Conservation (phyloP, 805 yeast species). For the Spathaspora boniae region DNA sequence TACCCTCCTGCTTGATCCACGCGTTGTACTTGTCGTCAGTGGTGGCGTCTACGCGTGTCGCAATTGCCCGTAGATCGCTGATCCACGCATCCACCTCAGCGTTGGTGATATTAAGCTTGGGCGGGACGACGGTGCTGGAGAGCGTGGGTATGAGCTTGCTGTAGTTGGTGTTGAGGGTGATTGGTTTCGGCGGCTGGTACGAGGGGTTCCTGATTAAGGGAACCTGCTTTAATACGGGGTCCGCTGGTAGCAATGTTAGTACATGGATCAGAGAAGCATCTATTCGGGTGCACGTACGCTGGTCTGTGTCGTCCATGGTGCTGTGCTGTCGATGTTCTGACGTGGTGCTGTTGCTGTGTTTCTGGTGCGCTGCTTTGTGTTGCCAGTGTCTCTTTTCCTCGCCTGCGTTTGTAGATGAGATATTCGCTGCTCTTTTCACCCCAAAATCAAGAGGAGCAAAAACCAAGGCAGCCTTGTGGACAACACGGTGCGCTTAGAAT, state of each 20-base stretch:
- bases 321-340: too few relatives aligned
- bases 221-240: conserved; percentile 47
- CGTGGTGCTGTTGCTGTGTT: too few relatives aligned
- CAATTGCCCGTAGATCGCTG: conserved; percentile 17
- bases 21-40: conserved; percentile 14
- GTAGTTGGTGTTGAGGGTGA: conserved; percentile 50
- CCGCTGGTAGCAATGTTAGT: conserved; percentile 29
- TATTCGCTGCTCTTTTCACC: too few relatives aligned
- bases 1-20: conserved; percentile 31
- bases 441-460: too few relatives aligned
- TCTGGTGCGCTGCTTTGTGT: too few relatives aligned
- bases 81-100: conserved; percentile 28
- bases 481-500: too few relatives aligned
- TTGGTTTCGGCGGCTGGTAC: conserved; percentile 52
- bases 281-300: conserved; percentile 15
- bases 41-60: conserved; percentile 3
- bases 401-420: too few relatives aligned
- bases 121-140: conserved; percentile 33
- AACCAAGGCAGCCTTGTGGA: too few relatives aligned
- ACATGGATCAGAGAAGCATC: not conserved
- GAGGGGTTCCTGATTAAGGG: conserved; percentile 54
- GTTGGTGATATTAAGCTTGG: conserved; percentile 26
- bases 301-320: conserved; percentile 20
- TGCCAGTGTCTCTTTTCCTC: too few relatives aligned
- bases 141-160: conserved; percentile 34